Evolutionary conservation across 768 basidiomycete species (phyloP), one percentile per base, ranked within the genome.

Genomic region (Leucocoprinus sp.): DNA sequence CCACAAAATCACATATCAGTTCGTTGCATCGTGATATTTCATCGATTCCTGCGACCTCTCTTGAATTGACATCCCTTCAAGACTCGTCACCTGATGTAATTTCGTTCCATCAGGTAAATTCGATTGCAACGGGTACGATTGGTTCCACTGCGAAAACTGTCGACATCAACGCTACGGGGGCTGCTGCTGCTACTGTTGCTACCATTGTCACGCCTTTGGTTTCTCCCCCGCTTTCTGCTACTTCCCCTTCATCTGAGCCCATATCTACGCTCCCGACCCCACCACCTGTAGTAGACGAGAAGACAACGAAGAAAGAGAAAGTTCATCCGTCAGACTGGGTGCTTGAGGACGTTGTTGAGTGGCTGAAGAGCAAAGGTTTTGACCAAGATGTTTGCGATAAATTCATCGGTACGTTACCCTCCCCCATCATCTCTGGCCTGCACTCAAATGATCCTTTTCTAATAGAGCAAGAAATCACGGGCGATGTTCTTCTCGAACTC

Each of bases 401-500:
- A 59, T 97, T 99, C 58, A 79, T 74, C 33, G 92, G 91, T 90
- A 54, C 50, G 78, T 68, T 21, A 19, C n/a, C 19, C 26, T 26
- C 48, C 2, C 33, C n/a, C n/a, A n/a, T n/a, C n/a, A n/a, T n/a
- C n/a, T n/a, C n/a, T n/a, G n/a, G n/a, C n/a, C n/a, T n/a, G n/a
- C n/a, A n/a, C n/a, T n/a, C n/a, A n/a, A n/a, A n/a, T n/a, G n/a
- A n/a, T n/a, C n/a, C n/a, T n/a, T n/a, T n/a, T n/a, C n/a, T n/a
- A n/a, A n/a, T n/a, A 93, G 95, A 98, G 66, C 93, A 99, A 79
- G 96, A 99, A 67, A 98, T 99, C 43, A 89, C 93, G 0, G 96
- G 96, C 15, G 96, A 99, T 55, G 89, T 98, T 24, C 77, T 99
- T 5, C 80, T 98, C 45, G 95, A 96, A 56, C 84, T 98, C 49